Conservation (phyloP, 176 grass and related monocot genomes). For the Luzula sylvatica region DNA sequence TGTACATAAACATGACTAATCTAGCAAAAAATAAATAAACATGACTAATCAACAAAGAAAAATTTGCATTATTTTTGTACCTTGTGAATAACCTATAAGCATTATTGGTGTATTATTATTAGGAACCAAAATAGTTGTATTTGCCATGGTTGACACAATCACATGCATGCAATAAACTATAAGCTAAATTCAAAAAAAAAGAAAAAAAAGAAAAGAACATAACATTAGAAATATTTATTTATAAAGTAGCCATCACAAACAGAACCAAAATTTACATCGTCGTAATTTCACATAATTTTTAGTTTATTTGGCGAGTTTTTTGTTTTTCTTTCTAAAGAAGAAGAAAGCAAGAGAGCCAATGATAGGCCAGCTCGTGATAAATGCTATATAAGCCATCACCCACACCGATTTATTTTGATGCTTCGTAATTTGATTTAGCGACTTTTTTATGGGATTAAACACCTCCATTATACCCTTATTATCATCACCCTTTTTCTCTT, state of each 20-base stretch:
- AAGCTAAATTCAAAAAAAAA: too few relatives aligned
- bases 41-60: too few relatives aligned
- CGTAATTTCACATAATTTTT: conserved; percentile 5
- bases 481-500: conserved; percentile 8
- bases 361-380: conserved; percentile 73
- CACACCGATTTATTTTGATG: conserved; percentile 58
- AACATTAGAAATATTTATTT: background rate
- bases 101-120: too few relatives aligned
- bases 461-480: conserved; percentile 13
- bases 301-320: conserved; percentile 12
- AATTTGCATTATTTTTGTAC: too few relatives aligned
- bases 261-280: background rate
- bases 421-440: conserved; percentile 40
- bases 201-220: too few relatives aligned
- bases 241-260: too few relatives aligned
- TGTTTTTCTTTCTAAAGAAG: conserved; percentile 51
- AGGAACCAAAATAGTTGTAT: too few relatives aligned
- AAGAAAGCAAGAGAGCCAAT: conserved; percentile 58
- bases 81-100: too few relatives aligned
- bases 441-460: conserved; percentile 63
- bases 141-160: too few relatives aligned
- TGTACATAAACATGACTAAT: too few relatives aligned
- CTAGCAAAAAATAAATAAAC: too few relatives aligned
- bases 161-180: too few relatives aligned
- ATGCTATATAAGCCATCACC: conserved; percentile 76